Conservation (phyloP, 139 green algal genomes). For the Zygnema circumcarinatum region DNA sequence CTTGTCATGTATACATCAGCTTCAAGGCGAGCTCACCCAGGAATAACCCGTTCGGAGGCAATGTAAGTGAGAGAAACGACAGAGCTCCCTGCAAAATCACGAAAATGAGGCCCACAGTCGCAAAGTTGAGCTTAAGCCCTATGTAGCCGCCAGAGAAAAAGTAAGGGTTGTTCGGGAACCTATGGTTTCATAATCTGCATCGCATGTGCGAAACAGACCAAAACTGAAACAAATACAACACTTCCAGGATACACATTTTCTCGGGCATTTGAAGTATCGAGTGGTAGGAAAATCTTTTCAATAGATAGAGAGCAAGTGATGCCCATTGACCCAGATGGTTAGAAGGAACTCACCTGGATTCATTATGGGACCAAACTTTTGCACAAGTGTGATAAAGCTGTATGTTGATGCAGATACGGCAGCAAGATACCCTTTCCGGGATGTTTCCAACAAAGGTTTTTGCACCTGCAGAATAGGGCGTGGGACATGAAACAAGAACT, state of each 20-base stretch:
- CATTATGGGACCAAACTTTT: constrained; percentile 80
- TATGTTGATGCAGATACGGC: constrained; percentile 95
- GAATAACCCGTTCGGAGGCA: constrained; percentile 88
- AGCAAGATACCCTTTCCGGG: constrained; percentile 92
- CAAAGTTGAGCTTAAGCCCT: too few species aligned
- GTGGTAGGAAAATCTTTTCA: not conserved
- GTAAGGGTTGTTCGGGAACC: too few species aligned
- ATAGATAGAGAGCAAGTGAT: too few species aligned
- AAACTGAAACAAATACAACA: too few species aligned
- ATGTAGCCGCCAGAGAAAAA: too few species aligned
- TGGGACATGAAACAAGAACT: constrained; percentile 34
- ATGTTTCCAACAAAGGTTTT: constrained; percentile 96
- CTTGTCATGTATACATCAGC: too few species aligned
- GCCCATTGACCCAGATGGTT: too few species aligned
- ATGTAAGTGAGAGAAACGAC: constrained; percentile 96
- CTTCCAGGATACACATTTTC: too few species aligned
- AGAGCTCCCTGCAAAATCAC: constrained; percentile 69
- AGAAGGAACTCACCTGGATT: constrained; percentile 60
- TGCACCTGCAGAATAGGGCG: constrained; percentile 74
- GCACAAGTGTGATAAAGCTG: constrained; percentile 93
- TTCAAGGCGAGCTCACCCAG: constrained; percentile 79
- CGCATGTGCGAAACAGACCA: too few species aligned
- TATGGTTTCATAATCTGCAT: too few species aligned
- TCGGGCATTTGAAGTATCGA: too few species aligned
- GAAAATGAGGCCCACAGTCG: too few species aligned